A percentile compares a stretch with the other conserved stretches of the same genome.
phyloP scores from a whole-genome alignment of 2,329 filamentous ascomycete genomes.

The Botrytis medusae region DNA sequence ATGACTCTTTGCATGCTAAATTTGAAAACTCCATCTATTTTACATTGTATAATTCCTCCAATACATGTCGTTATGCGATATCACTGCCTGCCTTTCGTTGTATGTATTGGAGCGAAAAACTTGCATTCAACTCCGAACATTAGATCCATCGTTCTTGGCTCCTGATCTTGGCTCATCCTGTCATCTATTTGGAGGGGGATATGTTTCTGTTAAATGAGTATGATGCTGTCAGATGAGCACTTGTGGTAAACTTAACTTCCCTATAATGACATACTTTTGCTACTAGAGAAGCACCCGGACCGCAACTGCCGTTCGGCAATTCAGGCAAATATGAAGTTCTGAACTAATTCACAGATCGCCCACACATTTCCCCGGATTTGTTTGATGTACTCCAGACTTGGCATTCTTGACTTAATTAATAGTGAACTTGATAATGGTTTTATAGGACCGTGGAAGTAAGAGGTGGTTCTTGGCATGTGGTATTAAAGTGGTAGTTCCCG shows the following conservation, averaged over 20 bases:
- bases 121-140: background rate
- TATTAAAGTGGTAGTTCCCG: background rate
- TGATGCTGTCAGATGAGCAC: slow-evolving; percentile 5
- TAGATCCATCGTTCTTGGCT: background rate
- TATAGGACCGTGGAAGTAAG: background rate
- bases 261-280: background rate
- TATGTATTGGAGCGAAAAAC: background rate
- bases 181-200: background rate
- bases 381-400: background rate
- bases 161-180: background rate
- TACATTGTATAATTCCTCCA: background rate
- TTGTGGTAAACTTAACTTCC: background rate
- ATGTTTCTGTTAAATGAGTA: background rate
- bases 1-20: background rate
- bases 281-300: background rate
- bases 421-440: background rate
- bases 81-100: background rate
- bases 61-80: background rate
- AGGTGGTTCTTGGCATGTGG: background rate
- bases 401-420: background rate
- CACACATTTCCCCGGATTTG: slow-evolving; percentile 4
- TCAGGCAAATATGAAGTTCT: slow-evolving; percentile 18
- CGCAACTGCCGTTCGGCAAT: slow-evolving; percentile 15
- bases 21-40: background rate
- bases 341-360: background rate